Base-by-base conservation (phyloP, 2,329 filamentous ascomycete species). In the Polytolypa hystricis region DNA sequence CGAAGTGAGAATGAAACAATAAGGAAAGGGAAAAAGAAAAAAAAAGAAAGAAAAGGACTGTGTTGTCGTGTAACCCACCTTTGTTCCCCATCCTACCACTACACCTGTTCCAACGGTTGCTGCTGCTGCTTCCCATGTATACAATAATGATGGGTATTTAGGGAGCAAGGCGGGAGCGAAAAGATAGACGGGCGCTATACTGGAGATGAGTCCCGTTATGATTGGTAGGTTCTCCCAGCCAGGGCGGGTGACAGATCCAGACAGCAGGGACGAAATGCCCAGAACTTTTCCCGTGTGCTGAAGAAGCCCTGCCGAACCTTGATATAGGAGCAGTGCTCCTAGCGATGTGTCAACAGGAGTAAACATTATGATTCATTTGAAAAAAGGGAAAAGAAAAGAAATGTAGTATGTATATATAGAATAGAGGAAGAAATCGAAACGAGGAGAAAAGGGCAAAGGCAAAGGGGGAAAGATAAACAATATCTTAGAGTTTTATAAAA, bases 21-120 rank as follows among this genome's bases (percentile, higher is more conserved):
- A n/a, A n/a, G n/a, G n/a, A n/a, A n/a, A n/a, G n/a, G n/a, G n/a
- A n/a, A n/a, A n/a, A n/a, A n/a, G n/a, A n/a, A n/a, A n/a, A n/a
- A n/a, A n/a, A n/a, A n/a, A n/a, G n/a, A n/a, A n/a, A n/a, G n/a
- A n/a, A n/a, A n/a, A n/a, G n/a, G n/a, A n/a, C n/a, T n/a, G n/a
- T n/a, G n/a, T n/a, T n/a, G n/a, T n/a, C n/a, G n/a, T n/a, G n/a
- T n/a, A n/a, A n/a, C n/a, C n/a, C 44, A 70, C 69, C 57, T 70
- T 71, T 11, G 69, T 71, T 11, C 69, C 69, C 64, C 65, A 68
- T 14, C 69, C 69, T 18, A 69, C 52, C 23, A 71, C 37, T 10
- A 62, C 51, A 0, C 67, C 69, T 6, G 63, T 51, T 2, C 56
- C 56, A 8, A 65, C 35, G 0, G 63, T 66, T 26, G 57, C 52